phyloP scores from a whole-genome alignment of 139 green algal genomes.

The Micractinium conductrix region DNA sequence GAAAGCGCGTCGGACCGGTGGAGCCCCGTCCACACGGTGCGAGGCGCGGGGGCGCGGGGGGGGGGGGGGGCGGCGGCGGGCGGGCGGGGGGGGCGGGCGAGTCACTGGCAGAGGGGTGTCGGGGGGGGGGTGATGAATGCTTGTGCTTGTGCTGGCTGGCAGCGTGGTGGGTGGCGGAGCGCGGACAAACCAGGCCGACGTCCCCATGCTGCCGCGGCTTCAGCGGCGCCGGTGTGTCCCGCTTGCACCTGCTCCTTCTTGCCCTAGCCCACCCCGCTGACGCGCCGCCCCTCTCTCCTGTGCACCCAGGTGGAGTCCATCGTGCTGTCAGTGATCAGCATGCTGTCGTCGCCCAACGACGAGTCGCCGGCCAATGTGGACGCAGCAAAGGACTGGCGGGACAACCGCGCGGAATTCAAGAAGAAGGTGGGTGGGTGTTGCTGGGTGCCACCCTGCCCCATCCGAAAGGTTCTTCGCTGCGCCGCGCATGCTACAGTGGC shows the following conservation, averaged over 20 bases:
- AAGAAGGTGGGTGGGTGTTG: too few relatives aligned
- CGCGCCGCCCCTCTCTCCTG: background rate
- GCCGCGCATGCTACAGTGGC: too few relatives aligned
- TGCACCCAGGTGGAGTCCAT: slow-evolving; percentile 94
- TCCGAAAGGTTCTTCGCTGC: too few relatives aligned
- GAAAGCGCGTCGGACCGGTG: slow-evolving; percentile 95
- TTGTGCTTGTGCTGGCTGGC: too few relatives aligned
- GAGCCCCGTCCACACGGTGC: slow-evolving; percentile 96
- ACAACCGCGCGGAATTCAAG: slow-evolving; percentile 90
- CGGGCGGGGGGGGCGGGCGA: too few relatives aligned
- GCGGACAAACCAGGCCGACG: too few relatives aligned
- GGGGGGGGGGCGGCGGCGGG: too few relatives aligned
- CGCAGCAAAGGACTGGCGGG: slow-evolving; percentile 94
- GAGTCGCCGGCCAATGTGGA: slow-evolving; percentile 99
- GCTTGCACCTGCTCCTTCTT: background rate
- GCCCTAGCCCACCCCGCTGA: background rate
- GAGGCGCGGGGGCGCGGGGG: background rate
- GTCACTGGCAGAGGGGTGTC: too few relatives aligned
- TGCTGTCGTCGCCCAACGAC: slow-evolving; percentile 99
- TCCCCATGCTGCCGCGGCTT: background rate
- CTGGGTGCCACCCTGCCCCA: too few relatives aligned
- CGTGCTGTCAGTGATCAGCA: slow-evolving; percentile 99
- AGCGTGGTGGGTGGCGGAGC: too few relatives aligned
- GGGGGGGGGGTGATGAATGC: too few relatives aligned
- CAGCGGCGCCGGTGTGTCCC: background rate